Evolutionary conservation across 2,329 filamentous ascomycete genomes (phyloP), one percentile per base, ranked within the genome.

Genomic region (Aspergillus vadensis): DNA sequence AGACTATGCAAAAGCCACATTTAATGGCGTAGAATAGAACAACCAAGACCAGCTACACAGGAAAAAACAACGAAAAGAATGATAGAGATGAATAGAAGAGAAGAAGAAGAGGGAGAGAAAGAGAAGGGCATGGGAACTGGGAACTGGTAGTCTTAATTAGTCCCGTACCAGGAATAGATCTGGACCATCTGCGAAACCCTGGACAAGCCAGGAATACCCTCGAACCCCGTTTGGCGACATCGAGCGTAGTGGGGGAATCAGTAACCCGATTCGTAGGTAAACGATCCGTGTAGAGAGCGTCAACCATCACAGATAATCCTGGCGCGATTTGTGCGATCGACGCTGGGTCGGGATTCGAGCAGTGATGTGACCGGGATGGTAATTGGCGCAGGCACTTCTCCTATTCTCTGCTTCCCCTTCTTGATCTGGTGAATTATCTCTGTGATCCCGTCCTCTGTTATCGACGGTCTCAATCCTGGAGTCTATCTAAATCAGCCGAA

Each of bases 281-380:
- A 60, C 56, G 56, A 58, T 64, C 64, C 63, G 66, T 68, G 62
- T 66, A 63, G 61, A 51, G 17, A 36, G 53, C 19, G 41, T 47
- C 48, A 60, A 57, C 47, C 52, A 59, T 63, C 59, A 61, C 53
- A 55, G 53, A 64, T 59, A 60, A 69, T 69, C 62, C 66, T 67
- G 65, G 62, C 60, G 58, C 60, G 63, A 59, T 65, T 64, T 65
- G 63, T 63, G 67, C 59, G 64, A 67, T 70, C 62, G 63, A 72
- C 69, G 60, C 64, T 60, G 55, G 61, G 53, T 50, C 66, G 63
- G 65, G 60, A 62, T 61, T 64, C 55, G 59, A 65, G 51, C 52
- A 59, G 57, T 58, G 55, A 57, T 58, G 66, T 68, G 65, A 59
- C 58, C 48, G 49, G 48, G 21, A 57, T 62, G 56, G 59, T 69